A percentile compares a stretch with the other conserved stretches of the same genome.
phyloP scores from a whole-genome alignment of 768 basidiomycete genomes.

The Pholiota conissans region DNA sequence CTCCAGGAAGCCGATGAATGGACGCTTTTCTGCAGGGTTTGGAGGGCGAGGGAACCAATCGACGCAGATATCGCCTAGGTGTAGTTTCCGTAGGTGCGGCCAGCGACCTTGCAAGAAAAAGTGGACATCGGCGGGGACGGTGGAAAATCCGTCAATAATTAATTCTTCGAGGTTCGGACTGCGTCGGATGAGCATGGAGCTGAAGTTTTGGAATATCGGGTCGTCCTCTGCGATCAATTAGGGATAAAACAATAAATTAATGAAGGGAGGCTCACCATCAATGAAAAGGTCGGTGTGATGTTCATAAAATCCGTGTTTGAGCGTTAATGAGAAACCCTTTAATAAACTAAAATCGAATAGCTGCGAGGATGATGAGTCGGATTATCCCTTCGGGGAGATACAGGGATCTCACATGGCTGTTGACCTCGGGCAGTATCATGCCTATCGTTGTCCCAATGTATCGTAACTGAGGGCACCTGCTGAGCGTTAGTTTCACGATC shows the following conservation, averaged over 20 bases:
- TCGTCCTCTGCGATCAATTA: slow-evolving; percentile 41
- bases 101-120: slow-evolving; percentile 61
- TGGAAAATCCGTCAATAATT: slow-evolving; percentile 51
- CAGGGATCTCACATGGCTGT: slow-evolving; percentile 57
- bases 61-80: slow-evolving; percentile 65
- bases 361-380: slow-evolving; percentile 31
- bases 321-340: slow-evolving; percentile 56
- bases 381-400: slow-evolving; percentile 2
- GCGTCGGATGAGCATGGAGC: slow-evolving; percentile 68
- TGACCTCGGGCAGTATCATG: slow-evolving; percentile 50
- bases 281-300: slow-evolving; percentile 53
- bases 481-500: slow-evolving; percentile 1
- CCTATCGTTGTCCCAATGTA: slow-evolving; percentile 66
- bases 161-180: slow-evolving; percentile 71
- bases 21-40: slow-evolving; percentile 45
- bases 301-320: slow-evolving; percentile 66
- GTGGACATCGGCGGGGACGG: slow-evolving; percentile 55
- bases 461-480: slow-evolving; percentile 65
- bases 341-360: slow-evolving; percentile 70
- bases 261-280: slow-evolving; percentile 45
- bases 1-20: slow-evolving; percentile 70
- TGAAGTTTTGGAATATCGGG: slow-evolving; percentile 52
- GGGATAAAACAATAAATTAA: not conserved
- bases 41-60: slow-evolving; percentile 46
- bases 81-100: slow-evolving; percentile 61